These are phyloP conservation scores for Alternaria panax DNA, from an alignment of 2,329 filamentous ascomycete species.

Conservation along the genomic window DNA sequence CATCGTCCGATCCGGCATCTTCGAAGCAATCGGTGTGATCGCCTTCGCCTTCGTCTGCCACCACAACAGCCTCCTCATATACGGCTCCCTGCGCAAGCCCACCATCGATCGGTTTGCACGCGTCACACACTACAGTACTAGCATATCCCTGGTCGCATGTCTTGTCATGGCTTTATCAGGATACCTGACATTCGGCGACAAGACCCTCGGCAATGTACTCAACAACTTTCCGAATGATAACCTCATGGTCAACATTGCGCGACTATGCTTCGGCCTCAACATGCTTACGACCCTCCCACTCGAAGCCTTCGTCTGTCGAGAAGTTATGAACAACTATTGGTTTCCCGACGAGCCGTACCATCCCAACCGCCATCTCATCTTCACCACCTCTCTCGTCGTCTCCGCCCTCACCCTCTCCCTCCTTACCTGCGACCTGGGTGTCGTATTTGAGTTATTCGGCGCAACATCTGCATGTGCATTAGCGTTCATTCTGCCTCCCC, in stretches of 20 bases:
- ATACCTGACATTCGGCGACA: slow-evolving; percentile 91
- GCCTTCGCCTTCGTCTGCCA: slow-evolving; percentile 87
- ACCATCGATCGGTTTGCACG: slow-evolving; percentile 93
- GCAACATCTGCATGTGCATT: slow-evolving; percentile 93
- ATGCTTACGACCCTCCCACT: slow-evolving; percentile 97
- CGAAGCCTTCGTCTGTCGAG: slow-evolving; percentile 96
- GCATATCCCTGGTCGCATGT: slow-evolving; percentile 89
- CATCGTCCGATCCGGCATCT: slow-evolving; percentile 85
- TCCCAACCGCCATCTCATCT: slow-evolving; percentile 82
- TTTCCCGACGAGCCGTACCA: slow-evolving; percentile 78
- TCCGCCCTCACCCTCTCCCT: slow-evolving; percentile 79
- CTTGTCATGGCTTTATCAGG: slow-evolving; percentile 86
- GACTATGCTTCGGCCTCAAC: slow-evolving; percentile 95
- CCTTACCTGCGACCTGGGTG: slow-evolving; percentile 89
- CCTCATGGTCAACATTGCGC: slow-evolving; percentile 90
- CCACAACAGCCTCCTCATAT: slow-evolving; percentile 97
- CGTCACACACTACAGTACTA: slow-evolving; percentile 93
- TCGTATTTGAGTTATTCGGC: slow-evolving; percentile 94
- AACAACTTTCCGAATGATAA: slow-evolving; percentile 97
- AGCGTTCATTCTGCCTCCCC: slow-evolving; percentile 91
- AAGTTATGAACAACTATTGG: slow-evolving; percentile 92
- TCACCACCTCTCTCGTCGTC: slow-evolving; percentile 83
- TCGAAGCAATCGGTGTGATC: slow-evolving; percentile 96
- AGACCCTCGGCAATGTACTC: slow-evolving; percentile 91
- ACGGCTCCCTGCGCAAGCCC: slow-evolving; percentile 90